Conservation (phyloP, 805 yeast species). For the Ogataea nakhonphanomensis region DNA sequence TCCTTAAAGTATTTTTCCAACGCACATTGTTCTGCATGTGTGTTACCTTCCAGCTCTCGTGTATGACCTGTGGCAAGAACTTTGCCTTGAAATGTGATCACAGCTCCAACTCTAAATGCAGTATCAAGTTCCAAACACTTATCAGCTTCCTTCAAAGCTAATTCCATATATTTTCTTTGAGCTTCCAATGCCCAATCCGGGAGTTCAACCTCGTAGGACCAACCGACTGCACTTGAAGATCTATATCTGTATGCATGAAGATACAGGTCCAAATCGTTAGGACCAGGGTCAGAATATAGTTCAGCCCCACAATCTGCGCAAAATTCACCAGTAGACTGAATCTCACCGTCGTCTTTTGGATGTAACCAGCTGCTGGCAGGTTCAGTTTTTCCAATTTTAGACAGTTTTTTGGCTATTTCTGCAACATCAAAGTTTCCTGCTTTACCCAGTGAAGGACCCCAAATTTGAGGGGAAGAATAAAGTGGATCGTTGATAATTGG, state of each 20-base stretch:
- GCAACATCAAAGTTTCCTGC: slow-evolving; percentile 45
- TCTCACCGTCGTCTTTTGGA: slow-evolving; percentile 60
- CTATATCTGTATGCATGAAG: slow-evolving; percentile 84
- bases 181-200: slow-evolving; percentile 80
- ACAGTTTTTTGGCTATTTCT: slow-evolving; percentile 46
- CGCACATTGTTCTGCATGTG: slow-evolving; percentile 97
- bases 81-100: slow-evolving; percentile 62
- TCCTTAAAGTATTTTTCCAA: slow-evolving; percentile 61
- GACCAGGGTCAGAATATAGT: slow-evolving; percentile 83
- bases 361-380: slow-evolving; percentile 68
- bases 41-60: slow-evolving; percentile 88
- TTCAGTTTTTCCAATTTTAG: slow-evolving; percentile 65
- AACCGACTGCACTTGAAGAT: slow-evolving; percentile 42
- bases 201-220: slow-evolving; percentile 72
- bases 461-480: slow-evolving; percentile 70
- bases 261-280: slow-evolving; percentile 84
- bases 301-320: slow-evolving; percentile 70
- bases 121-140: slow-evolving; percentile 80
- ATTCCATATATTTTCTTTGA: slow-evolving; percentile 60
- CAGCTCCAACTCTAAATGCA: slow-evolving; percentile 94
- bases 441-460: slow-evolving; percentile 78
- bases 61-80: slow-evolving; percentile 83
- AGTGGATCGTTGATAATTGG: slow-evolving; percentile 94
- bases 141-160: slow-evolving; percentile 74
- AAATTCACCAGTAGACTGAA: slow-evolving; percentile 44